Conservation (phyloP, 2,329 filamentous ascomycete genomes). For the Ophiognomonia clavigignenti-juglandacearum region DNA sequence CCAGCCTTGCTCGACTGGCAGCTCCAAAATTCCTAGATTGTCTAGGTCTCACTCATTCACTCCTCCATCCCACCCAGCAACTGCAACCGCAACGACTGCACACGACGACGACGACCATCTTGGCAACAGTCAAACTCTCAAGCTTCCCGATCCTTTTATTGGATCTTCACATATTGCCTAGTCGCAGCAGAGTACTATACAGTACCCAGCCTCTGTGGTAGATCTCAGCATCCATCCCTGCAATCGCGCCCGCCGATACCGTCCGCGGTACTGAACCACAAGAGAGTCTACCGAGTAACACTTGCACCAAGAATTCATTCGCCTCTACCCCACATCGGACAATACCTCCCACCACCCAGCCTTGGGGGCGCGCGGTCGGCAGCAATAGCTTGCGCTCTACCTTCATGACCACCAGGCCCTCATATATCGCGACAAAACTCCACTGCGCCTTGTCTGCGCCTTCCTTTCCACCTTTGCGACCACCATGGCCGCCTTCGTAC, state of each 20-base stretch:
- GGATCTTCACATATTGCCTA: background rate
- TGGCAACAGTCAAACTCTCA: too few species aligned
- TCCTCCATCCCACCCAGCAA: background rate
- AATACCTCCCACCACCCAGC: conserved; percentile 17
- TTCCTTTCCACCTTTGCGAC: conserved; percentile 6
- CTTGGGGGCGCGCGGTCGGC: conserved; percentile 21
- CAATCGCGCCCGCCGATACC: background rate
- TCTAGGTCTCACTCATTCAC: conserved; percentile 6
- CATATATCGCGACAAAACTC: conserved; percentile 19
- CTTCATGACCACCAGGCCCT: conserved; percentile 22
- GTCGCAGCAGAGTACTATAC: too few species aligned
- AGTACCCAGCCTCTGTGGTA: too few species aligned
- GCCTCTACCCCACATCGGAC: conserved; percentile 16
- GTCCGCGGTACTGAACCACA: too few species aligned
- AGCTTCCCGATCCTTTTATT: too few species aligned
- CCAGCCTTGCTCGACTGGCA: conserved; percentile 1
- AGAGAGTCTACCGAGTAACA: too few species aligned
- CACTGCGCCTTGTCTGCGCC: conserved; percentile 4
- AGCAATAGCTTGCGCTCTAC: conserved; percentile 16
- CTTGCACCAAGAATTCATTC: too few species aligned
- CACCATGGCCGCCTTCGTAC: conserved; percentile 73
- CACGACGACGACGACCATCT: too few species aligned
- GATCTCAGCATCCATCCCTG: conserved; percentile 2
- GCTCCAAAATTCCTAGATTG: conserved; percentile 8
- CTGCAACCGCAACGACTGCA: too few species aligned